Conservation (phyloP, 768 basidiomycete species). For the Paxillus rubicundulus region DNA sequence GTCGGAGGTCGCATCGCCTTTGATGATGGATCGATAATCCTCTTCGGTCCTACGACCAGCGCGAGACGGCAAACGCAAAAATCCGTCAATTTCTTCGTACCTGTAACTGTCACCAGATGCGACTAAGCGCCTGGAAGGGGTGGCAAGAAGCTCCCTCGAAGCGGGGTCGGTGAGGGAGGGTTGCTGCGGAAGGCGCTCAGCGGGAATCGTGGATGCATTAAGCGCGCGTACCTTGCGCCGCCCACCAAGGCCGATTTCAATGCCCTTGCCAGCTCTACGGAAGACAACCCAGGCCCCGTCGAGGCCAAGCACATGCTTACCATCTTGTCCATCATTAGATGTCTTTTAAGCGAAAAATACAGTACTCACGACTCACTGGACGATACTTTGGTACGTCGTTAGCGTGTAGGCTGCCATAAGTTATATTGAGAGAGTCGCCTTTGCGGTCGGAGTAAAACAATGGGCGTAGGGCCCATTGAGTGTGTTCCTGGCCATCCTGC, state of each 20-base stretch:
- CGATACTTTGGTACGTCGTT: slow-evolving; percentile 68
- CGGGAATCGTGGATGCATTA: not conserved
- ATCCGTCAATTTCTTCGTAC: slow-evolving; percentile 66
- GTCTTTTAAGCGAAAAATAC: slow-evolving; percentile 21
- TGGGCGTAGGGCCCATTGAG: slow-evolving; percentile 27
- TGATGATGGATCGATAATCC: slow-evolving; percentile 52
- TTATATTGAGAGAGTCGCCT: slow-evolving; percentile 64
- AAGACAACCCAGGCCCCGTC: slow-evolving; percentile 47
- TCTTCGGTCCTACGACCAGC: slow-evolving; percentile 33
- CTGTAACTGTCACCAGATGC: slow-evolving; percentile 38
- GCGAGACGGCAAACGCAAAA: slow-evolving; percentile 55
- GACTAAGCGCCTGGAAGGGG: slow-evolving; percentile 48
- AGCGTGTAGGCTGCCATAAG: slow-evolving; percentile 62
- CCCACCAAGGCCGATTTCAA: slow-evolving; percentile 51
- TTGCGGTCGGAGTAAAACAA: slow-evolving; percentile 63
- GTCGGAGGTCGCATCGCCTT: slow-evolving; percentile 26
- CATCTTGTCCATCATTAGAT: slow-evolving; percentile 48
- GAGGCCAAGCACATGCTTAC: slow-evolving; percentile 62
- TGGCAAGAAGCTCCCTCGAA: slow-evolving; percentile 51
- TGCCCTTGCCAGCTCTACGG: slow-evolving; percentile 55
- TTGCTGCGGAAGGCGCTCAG: slow-evolving; percentile 30
- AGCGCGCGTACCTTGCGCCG: slow-evolving; percentile 41
- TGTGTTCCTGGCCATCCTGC: slow-evolving; percentile 16
- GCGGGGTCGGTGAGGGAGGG: slow-evolving; percentile 57
- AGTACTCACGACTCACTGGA: slow-evolving; percentile 51